Conservation (phyloP, 2,329 filamentous ascomycete genomes). For the Aspergillus niger region DNA sequence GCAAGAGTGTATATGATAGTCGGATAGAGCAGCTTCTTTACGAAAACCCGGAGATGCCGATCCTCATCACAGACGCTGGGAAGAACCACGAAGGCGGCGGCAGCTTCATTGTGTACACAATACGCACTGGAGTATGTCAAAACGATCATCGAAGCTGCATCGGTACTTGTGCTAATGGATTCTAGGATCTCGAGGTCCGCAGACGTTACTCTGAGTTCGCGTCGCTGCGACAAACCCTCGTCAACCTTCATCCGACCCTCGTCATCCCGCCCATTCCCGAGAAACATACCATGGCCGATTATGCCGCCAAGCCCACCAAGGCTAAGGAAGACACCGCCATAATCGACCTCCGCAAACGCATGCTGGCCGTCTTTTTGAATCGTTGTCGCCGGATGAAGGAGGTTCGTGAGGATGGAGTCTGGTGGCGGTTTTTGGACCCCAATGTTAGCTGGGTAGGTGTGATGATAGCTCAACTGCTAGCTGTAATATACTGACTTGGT, state of each 20-base stretch:
- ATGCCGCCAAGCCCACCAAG: constrained; percentile 95
- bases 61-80: constrained; percentile 90
- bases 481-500: constrained; percentile 28
- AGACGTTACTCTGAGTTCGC: constrained; percentile 96
- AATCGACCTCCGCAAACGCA: constrained; percentile 93
- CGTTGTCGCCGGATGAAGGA: constrained; percentile 90
- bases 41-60: constrained; percentile 86
- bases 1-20: constrained; percentile 86
- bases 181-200: constrained; percentile 88
- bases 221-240: constrained; percentile 83
- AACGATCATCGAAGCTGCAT: background rate
- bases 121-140: constrained; percentile 77
- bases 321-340: constrained; percentile 97
- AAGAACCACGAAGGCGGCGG: constrained; percentile 93
- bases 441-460: constrained; percentile 94
- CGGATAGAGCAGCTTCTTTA: constrained; percentile 97
- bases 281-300: constrained; percentile 98
- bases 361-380: constrained; percentile 94
- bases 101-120: constrained; percentile 95
- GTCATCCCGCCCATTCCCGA: constrained; percentile 97
- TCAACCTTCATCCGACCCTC: constrained; percentile 88
- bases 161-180: background rate
- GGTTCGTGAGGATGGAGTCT: constrained; percentile 88
- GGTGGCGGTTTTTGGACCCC: constrained; percentile 96
- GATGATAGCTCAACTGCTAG: constrained; percentile 17